Conservation (phyloP, 441 rosid species). For the Erysimum pusillum region DNA sequence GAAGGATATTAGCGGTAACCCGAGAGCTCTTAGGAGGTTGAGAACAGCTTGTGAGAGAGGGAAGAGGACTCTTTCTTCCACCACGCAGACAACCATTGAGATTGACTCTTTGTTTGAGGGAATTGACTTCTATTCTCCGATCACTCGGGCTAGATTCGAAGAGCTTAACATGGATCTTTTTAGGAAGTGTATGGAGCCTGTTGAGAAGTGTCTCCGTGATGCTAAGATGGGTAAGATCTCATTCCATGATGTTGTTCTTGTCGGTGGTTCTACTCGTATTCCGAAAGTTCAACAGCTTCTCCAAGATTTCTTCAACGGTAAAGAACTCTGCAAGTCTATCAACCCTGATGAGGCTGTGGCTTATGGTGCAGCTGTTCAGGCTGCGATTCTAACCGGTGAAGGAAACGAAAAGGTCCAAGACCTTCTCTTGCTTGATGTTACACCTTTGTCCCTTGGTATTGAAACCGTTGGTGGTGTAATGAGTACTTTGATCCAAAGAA, state of each 20-base stretch:
- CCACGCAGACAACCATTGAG: too few relatives aligned
- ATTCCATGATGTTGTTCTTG: conserved; percentile 66
- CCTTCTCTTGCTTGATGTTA: conserved; percentile 62
- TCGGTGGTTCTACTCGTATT: conserved; percentile 72
- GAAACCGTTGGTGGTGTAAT: conserved; percentile 67
- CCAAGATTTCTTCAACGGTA: conserved; percentile 70
- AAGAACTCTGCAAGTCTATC: conserved; percentile 71
- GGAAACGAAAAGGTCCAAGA: conserved; percentile 76
- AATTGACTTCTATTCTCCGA: too few relatives aligned
- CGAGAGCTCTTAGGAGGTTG: too few relatives aligned
- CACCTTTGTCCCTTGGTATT: conserved; percentile 69
- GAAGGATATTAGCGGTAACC: too few relatives aligned
- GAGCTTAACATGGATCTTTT: conserved; percentile 75
- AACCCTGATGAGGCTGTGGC: conserved; percentile 77
- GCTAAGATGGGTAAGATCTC: conserved; percentile 68
- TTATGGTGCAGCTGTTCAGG: conserved; percentile 74
- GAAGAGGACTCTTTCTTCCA: too few relatives aligned
- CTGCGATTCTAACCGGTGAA: conserved; percentile 69
- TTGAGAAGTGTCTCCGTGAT: conserved; percentile 72
- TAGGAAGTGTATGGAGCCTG: conserved; percentile 72
- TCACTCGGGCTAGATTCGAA: too few relatives aligned
- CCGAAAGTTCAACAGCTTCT: conserved; percentile 74
- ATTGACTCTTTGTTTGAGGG: too few relatives aligned
- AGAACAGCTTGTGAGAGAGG: too few relatives aligned
- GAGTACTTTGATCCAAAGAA: conserved; percentile 64